Evolutionary conservation across 1,284 basidiomycete genomes (phyloP), one percentile per base, ranked within the genome.

Genomic region (Ceratobasidium sp.): DNA sequence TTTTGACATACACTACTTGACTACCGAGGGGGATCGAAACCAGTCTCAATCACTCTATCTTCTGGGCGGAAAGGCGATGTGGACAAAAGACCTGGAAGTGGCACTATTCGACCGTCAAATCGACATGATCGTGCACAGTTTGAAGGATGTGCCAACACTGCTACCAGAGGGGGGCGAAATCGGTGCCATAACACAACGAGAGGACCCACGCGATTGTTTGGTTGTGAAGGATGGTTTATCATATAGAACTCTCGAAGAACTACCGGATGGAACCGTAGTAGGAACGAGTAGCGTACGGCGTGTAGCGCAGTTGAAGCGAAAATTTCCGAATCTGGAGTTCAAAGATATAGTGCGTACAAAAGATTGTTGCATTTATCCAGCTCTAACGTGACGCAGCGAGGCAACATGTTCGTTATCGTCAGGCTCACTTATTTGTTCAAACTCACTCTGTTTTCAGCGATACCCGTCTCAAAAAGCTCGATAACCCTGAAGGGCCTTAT

Each of bases 61-160:
- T 25, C 84, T 94, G n/a, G 93, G 78, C 29, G 94, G 94, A 17
- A 96, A 97, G 84, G 91, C 93, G 0, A 86, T 99, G 19, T 99
- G 97, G 97, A 98, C 97, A 40, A 94, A 95, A 82, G 97, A 98
- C 82, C 90, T 99, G 77, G 97, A 99, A 83, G 92, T 93, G 25
- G 91, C 93, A 32, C 86, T 99, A 71, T 86, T 89, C 59, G 87
- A 90, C 54, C 87, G 89, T 22, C 85, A 87, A 13, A 94, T 98
- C 70, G 98, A 99, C 83, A 91, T 98, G 86, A 91, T 99, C 80
- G 92, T 99, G 25, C 98, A 99, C 85, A 92, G 90, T 75, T 87
- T 96, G 81, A 99, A 99, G 84, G 98, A 99, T 83, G 90, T 99
- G 25, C 97, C 97, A 11, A 99, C 97, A 1, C 86, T 87, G 2